These are phyloP conservation scores for Zizania palustris DNA, from an alignment of 202 grass and related monocot genomes.

Conservation along the genomic window DNA sequence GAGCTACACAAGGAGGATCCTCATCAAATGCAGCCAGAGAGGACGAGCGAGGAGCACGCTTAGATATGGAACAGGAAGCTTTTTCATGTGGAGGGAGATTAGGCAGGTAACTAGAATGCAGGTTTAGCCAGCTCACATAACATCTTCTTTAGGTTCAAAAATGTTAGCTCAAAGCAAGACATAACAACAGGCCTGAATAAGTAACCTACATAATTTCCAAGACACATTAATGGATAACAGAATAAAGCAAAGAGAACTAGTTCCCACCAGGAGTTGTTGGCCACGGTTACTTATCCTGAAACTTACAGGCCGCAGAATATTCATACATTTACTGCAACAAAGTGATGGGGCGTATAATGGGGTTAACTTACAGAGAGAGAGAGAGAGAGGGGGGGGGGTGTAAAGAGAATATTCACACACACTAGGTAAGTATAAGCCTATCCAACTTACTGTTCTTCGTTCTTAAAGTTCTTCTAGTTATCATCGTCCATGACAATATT, in stretches of 20 bases:
- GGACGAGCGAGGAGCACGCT: too few species aligned
- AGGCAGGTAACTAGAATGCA: too few species aligned
- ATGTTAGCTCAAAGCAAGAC: background rate
- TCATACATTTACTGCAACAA: slow-evolving; percentile 1
- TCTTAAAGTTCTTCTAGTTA: background rate
- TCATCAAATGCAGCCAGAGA: too few species aligned
- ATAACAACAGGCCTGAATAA: background rate
- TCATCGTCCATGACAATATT: background rate
- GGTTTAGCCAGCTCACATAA: background rate
- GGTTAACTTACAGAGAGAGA: background rate
- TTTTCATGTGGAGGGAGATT: too few species aligned
- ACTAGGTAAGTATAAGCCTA: background rate
- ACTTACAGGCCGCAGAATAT: background rate
- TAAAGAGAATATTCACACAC: background rate
- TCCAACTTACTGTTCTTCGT: background rate
- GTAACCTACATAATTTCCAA: background rate
- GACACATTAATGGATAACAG: background rate
- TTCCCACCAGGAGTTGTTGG: background rate
- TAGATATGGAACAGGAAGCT: too few species aligned
- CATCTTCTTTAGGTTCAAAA: background rate
- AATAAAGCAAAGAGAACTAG: background rate
- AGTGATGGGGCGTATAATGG: background rate
- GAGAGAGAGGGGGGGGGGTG: too few species aligned
- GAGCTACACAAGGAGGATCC: too few species aligned
- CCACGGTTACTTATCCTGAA: background rate